Evolutionary conservation across 179 eudicot genomes (phyloP).

Genomic region (Pouteria campechiana): DNA sequence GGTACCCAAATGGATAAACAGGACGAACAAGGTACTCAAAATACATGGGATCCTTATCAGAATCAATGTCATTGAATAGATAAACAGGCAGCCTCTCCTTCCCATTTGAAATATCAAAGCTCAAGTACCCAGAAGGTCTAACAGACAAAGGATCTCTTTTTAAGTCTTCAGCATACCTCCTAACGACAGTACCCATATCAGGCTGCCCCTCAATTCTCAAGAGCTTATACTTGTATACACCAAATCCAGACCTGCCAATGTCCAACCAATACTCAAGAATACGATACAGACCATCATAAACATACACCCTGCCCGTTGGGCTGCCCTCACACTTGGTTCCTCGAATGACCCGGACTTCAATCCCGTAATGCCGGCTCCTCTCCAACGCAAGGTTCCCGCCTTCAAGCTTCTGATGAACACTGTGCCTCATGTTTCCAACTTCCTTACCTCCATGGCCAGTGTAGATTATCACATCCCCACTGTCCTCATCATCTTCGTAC

Average conservation of each 20-base stretch:
- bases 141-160: constrained; percentile 35
- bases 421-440: constrained; percentile 37
- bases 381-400: constrained; percentile 80
- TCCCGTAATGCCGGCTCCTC: constrained; percentile 80
- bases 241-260: constrained; percentile 86
- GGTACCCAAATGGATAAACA: constrained; percentile 53
- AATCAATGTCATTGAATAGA: constrained; percentile 63
- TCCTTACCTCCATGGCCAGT: constrained; percentile 96
- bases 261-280: constrained; percentile 75
- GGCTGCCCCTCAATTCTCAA: constrained; percentile 65
- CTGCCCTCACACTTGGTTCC: constrained; percentile 69
- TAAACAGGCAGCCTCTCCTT: constrained; percentile 58
- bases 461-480: constrained; percentile 70
- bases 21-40: constrained; percentile 48
- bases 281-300: constrained; percentile 89
- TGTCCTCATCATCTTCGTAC: constrained; percentile 75
- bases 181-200: constrained; percentile 67
- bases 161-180: constrained; percentile 47
- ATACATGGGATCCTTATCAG: constrained; percentile 49
- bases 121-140: constrained; percentile 56
- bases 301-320: constrained; percentile 64
- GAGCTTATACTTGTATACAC: constrained; percentile 77
- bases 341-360: constrained; percentile 86
- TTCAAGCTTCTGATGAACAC: constrained; percentile 66
- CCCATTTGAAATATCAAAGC: constrained; percentile 63